A percentile compares a stretch with the other conserved stretches of the same genome.
Conservation (phyloP, 345 rosid genomes). For the Dimocarpus longan region DNA sequence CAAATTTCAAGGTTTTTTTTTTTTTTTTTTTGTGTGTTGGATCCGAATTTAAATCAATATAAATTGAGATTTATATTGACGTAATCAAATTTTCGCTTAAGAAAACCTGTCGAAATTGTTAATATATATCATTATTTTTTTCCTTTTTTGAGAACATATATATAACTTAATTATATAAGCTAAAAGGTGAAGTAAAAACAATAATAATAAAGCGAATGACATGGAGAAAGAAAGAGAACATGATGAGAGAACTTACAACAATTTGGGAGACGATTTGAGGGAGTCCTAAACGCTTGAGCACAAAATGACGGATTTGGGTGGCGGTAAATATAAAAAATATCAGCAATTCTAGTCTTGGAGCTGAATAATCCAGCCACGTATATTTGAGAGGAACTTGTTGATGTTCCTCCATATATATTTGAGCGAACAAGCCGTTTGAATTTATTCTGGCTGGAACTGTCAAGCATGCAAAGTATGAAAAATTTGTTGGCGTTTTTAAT, state of each 20-base stretch:
- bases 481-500: not conserved
- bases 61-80: no score
- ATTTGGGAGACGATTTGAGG: slow-evolving; percentile 31
- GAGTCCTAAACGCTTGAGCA: slow-evolving; percentile 20
- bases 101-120: no score
- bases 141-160: no score
- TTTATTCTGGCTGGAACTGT: not conserved
- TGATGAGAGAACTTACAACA: slow-evolving; percentile 16
- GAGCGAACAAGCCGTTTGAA: not conserved
- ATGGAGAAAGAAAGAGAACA: no score
- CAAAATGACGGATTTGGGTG: slow-evolving; percentile 22
- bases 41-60: no score
- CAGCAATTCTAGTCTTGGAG: slow-evolving; percentile 24
- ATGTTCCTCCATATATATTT: not conserved
- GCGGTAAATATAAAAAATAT: slow-evolving; percentile 8
- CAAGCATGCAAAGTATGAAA: not conserved
- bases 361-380: not conserved
- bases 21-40: no score
- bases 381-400: not conserved
- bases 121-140: no score
- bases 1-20: no score
- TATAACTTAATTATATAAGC: no score
- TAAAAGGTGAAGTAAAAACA: no score
- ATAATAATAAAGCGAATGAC: no score
- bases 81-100: no score